Evolutionary conservation across 2,329 filamentous ascomycete genomes (phyloP).

Genomic region (Beauveria pseudobassiana): DNA sequence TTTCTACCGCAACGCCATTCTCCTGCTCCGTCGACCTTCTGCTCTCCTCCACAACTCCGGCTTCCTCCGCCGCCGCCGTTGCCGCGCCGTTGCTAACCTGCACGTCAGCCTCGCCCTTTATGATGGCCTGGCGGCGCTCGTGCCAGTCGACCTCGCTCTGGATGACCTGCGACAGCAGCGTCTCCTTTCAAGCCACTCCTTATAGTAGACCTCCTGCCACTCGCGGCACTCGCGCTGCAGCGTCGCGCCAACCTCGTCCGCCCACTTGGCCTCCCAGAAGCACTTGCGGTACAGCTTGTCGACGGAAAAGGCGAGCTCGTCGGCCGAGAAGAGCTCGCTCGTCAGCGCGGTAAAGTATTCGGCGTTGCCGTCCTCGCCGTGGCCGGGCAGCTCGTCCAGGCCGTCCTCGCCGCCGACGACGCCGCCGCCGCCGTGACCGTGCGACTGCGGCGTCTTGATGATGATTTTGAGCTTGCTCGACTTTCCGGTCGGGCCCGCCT

Average conservation of each 20-base stretch:
- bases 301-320: constrained; percentile 55
- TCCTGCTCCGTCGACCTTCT: not conserved
- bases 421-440: constrained; percentile 49
- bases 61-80: not conserved
- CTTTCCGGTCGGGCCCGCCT: constrained; percentile 37
- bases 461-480: constrained; percentile 54
- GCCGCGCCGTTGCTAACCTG: constrained; percentile 18
- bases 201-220: constrained; percentile 58
- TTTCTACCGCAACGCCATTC: not conserved
- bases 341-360: constrained; percentile 51
- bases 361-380: constrained; percentile 47
- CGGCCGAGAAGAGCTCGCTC: constrained; percentile 53
- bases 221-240: constrained; percentile 58
- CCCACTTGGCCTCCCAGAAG: constrained; percentile 65
- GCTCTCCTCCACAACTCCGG: not conserved
- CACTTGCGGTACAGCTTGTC: constrained; percentile 60
- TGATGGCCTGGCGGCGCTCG: constrained; percentile 47
- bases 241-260: constrained; percentile 56
- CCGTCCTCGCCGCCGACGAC: constrained; percentile 42
- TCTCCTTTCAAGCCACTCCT: constrained; percentile 77
- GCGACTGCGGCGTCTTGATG: constrained; percentile 53
- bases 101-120: constrained; percentile 40
- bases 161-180: constrained; percentile 66
- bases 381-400: constrained; percentile 29
- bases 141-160: constrained; percentile 60